Evolutionary conservation across 306 rosid genomes (phyloP).

Genomic region (Calophaca sinica): DNA sequence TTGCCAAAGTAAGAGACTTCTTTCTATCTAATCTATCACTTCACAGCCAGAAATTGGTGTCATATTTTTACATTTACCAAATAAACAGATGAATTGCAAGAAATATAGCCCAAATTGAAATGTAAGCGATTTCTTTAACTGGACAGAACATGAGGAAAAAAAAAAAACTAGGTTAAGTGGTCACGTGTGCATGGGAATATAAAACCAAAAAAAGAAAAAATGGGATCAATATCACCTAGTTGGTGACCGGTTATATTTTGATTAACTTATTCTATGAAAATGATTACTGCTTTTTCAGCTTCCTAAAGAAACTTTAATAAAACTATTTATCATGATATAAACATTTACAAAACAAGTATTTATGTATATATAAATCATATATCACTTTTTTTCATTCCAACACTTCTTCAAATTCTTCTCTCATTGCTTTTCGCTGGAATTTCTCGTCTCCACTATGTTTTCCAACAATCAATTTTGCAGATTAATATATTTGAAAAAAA

Average conservation of each 20-base stretch:
- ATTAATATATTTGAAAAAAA: too few relatives aligned
- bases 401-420: too few relatives aligned
- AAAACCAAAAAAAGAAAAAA: neutral
- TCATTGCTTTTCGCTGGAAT: too few relatives aligned
- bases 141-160: neutral
- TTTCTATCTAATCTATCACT: conserved; percentile 25
- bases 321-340: too few relatives aligned
- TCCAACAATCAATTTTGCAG: neutral
- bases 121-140: conserved; percentile 9
- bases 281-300: too few relatives aligned
- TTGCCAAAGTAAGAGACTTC: conserved; percentile 45
- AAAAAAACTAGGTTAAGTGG: neutral
- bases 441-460: neutral
- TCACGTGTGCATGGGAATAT: conserved; percentile 20
- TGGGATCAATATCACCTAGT: neutral
- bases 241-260: neutral
- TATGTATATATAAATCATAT: too few relatives aligned
- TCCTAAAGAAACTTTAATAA: too few relatives aligned
- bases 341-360: too few relatives aligned
- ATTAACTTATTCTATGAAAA: too few relatives aligned
- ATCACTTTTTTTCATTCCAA: too few relatives aligned
- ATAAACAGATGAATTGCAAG: neutral
- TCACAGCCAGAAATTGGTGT: conserved; percentile 7
- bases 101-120: conserved; percentile 12
- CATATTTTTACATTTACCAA: neutral